phyloP scores from a whole-genome alignment of 768 basidiomycete species.

The Gloeopeniophorella convolvens region DNA sequence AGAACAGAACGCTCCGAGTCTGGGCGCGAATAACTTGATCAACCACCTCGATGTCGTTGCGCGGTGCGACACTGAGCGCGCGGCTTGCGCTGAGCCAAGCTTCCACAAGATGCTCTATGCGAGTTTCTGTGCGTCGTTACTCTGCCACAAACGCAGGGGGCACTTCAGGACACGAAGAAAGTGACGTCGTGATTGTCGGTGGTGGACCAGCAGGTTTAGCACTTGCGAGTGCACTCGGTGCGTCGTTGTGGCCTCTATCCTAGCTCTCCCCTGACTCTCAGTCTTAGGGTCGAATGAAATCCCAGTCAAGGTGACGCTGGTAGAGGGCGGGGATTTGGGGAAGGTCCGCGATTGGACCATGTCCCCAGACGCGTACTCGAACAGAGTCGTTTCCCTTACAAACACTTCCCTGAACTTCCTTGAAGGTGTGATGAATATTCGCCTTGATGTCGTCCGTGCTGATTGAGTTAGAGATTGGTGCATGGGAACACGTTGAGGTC shows the following conservation, averaged over 20 bases:
- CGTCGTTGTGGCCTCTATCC: slow-evolving; percentile 19
- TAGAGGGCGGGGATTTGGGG: slow-evolving; percentile 77
- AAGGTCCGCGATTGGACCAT: slow-evolving; percentile 64
- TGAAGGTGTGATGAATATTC: slow-evolving; percentile 36
- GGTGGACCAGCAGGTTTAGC: slow-evolving; percentile 91
- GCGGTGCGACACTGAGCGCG: not conserved
- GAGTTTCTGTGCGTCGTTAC: not conserved
- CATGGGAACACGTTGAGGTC: slow-evolving; percentile 73
- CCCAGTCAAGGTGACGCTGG: slow-evolving; percentile 56
- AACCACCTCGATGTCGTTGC: not conserved
- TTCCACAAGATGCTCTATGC: not conserved
- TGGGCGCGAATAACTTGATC: no score
- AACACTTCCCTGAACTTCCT: slow-evolving; percentile 64
- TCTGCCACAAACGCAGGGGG: not conserved
- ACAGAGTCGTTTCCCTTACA: slow-evolving; percentile 83
- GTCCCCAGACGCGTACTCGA: slow-evolving; percentile 54
- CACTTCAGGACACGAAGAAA: slow-evolving; percentile 37
- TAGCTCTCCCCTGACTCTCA: slow-evolving; percentile 1
- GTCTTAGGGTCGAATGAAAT: slow-evolving; percentile 46
- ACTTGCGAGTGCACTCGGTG: slow-evolving; percentile 81
- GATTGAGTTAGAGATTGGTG: slow-evolving; percentile 56
- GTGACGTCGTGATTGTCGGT: slow-evolving; percentile 90
- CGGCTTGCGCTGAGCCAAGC: not conserved
- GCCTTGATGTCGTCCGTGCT: not conserved
- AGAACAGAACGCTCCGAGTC: no score